Evolutionary conservation across 2,329 filamentous ascomycete species (phyloP).

Genomic region (Eutypella sp.): DNA sequence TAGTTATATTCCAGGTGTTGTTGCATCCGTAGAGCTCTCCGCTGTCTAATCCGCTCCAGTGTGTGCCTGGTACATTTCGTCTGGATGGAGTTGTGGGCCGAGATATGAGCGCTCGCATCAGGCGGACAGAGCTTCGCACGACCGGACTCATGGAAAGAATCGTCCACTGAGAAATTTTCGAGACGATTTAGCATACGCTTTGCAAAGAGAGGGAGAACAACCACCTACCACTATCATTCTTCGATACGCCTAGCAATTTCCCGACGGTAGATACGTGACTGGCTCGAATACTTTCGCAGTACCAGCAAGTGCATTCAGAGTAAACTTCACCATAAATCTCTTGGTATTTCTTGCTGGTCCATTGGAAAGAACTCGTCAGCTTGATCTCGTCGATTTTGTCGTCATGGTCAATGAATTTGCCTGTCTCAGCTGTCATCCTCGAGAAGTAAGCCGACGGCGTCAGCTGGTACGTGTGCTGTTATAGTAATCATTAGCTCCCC

Average conservation of each 20-base stretch:
- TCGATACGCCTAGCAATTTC: slow-evolving; percentile 40
- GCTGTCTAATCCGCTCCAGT: slow-evolving; percentile 26
- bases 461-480: slow-evolving; percentile 80
- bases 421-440: slow-evolving; percentile 44
- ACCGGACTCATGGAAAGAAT: slow-evolving; percentile 45
- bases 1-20: slow-evolving; percentile 50
- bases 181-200: not conserved
- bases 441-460: slow-evolving; percentile 57
- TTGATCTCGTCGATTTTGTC: slow-evolving; percentile 72
- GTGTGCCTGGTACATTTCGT: slow-evolving; percentile 19
- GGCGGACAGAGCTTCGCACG: slow-evolving; percentile 45
- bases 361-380: slow-evolving; percentile 63
- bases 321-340: slow-evolving; percentile 62
- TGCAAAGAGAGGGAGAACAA: not conserved
- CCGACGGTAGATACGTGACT: slow-evolving; percentile 45
- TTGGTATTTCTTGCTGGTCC: slow-evolving; percentile 67
- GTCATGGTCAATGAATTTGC: slow-evolving; percentile 71
- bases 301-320: slow-evolving; percentile 76
- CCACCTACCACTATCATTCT: slow-evolving; percentile 38
- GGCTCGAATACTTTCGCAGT: slow-evolving; percentile 68
- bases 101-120: slow-evolving; percentile 63
- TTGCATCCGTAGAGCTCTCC: slow-evolving; percentile 31
- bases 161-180: slow-evolving; percentile 23
- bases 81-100: slow-evolving; percentile 63
- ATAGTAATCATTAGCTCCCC: too few species aligned